These are phyloP conservation scores for Venturia asperata DNA, from an alignment of 2,329 filamentous ascomycete genomes.

Conservation along the genomic window DNA sequence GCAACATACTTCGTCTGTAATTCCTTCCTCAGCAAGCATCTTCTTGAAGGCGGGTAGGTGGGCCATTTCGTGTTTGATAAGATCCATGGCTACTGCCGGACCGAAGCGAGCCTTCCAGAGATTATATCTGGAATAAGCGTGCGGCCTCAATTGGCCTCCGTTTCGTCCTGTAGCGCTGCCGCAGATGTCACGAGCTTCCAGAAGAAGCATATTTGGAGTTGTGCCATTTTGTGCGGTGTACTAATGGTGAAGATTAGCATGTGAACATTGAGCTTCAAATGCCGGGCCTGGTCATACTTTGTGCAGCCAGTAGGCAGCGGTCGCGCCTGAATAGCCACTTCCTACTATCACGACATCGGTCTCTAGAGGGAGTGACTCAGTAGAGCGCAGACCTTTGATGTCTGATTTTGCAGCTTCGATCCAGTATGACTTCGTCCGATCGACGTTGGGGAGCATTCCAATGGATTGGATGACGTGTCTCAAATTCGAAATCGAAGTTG, in stretches of 20 bases:
- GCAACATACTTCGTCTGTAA: neutral
- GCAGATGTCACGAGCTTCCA: slow-evolving; percentile 35
- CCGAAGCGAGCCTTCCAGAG: slow-evolving; percentile 5
- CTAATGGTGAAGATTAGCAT: neutral
- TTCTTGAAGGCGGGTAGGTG: slow-evolving; percentile 8
- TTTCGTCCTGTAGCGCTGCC: slow-evolving; percentile 38
- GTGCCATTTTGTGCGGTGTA: slow-evolving; percentile 5
- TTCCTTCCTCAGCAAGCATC: neutral
- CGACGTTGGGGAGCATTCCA: neutral
- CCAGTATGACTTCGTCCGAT: slow-evolving; percentile 9
- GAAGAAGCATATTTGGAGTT: slow-evolving; percentile 29
- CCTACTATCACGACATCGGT: slow-evolving; percentile 10
- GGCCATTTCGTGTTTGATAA: slow-evolving; percentile 8
- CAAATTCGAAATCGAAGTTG: neutral
- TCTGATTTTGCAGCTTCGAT: slow-evolving; percentile 1
- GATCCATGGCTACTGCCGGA: neutral
- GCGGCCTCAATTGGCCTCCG: slow-evolving; percentile 21
- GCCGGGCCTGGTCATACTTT: neutral
- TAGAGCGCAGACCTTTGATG: neutral
- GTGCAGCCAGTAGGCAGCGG: slow-evolving; percentile 5
- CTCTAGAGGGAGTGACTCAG: neutral
- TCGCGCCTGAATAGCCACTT: slow-evolving; percentile 1
- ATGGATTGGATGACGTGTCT: neutral
- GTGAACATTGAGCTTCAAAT: neutral
- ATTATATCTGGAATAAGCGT: neutral